Evolutionary conservation across 2,329 filamentous ascomycete species (phyloP), one percentile per base, ranked within the genome.

Genomic region (Botryotinia convoluta): DNA sequence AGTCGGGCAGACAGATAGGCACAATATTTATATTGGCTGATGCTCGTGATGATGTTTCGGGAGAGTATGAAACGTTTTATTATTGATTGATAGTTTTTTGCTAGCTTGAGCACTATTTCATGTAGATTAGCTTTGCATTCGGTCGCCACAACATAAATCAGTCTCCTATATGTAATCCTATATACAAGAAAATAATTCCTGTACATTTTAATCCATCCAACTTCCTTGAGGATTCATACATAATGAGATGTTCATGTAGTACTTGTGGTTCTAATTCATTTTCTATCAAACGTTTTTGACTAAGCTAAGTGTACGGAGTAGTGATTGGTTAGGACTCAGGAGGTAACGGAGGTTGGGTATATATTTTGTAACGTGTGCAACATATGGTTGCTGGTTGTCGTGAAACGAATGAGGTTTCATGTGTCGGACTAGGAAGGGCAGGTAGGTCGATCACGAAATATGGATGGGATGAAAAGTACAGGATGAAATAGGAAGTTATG

Each of bases 1-100:
- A 51, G 26, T 35, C 29, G 44, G 26, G 22, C 35, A 35, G 48
- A 68, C 18, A 63, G 48, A 68, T 57, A 42, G n/a, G 37, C 35
- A 42, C 65, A 26, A 29, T 18, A 57, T 9, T 29, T n/a, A 9
- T 26, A 42, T 22, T 42, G 35, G 48, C 35, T 57, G 37, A 42
- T 57, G 54, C 39, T 48, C 26, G 35, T 26, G 35, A 57, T 57
- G 35, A 32, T 68, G n/a, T 57, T 37, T 57, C 35, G 65, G 48
- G n/a, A 42, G 48, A 18, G 10, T 42, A 57, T 42, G 39, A 57
- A 32, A 68, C 39, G 35, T 57, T 20, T 57, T 57, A 48, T 68
- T 68, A 68, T 68, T 54, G 45, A 68, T 68, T 68, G 26, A 68
- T 68, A 29, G 35, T 42, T 42, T 26, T 32, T 68, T 68, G 48